phyloP scores from a whole-genome alignment of 2,329 filamentous ascomycete species.

The Penicillium concentricum region DNA sequence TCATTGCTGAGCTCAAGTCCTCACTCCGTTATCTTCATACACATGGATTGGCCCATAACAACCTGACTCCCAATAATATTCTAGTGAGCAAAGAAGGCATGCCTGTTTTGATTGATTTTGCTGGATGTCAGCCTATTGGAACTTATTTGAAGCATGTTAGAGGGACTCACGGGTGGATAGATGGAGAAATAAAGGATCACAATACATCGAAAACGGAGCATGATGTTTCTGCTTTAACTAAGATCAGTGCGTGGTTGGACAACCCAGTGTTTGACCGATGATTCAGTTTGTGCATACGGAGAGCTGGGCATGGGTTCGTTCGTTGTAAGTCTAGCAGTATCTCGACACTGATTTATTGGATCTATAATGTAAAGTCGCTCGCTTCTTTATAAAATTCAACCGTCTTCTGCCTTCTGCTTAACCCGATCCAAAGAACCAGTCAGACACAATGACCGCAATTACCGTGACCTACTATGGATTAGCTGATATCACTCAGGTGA shows the following conservation, averaged over 20 bases:
- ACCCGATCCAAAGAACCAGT: neutral
- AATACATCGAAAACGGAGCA: neutral
- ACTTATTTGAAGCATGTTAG: constrained; percentile 47
- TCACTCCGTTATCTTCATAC: constrained; percentile 24
- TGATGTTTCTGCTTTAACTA: constrained; percentile 2
- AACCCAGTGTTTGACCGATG: neutral
- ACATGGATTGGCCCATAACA: constrained; percentile 29
- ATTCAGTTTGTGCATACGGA: neutral
- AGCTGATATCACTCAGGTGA: neutral
- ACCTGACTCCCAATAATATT: constrained; percentile 29
- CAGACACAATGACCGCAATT: neutral
- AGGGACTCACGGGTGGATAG: constrained; percentile 10
- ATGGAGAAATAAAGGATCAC: neutral
- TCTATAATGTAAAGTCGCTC: neutral
- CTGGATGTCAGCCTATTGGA: constrained; percentile 21
- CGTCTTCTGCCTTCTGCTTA: neutral
- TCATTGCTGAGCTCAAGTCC: constrained; percentile 19
- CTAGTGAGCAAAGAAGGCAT: constrained; percentile 20
- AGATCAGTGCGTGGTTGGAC: neutral
- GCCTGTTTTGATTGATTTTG: constrained; percentile 30
- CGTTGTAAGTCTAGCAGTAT: neutral
- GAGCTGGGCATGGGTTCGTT: neutral
- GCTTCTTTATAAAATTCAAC: neutral
- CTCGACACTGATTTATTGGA: neutral
- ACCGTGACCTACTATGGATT: neutral